phyloP scores from a whole-genome alignment of 2,329 filamentous ascomycete genomes.

The Arthroderma uncinatum region DNA sequence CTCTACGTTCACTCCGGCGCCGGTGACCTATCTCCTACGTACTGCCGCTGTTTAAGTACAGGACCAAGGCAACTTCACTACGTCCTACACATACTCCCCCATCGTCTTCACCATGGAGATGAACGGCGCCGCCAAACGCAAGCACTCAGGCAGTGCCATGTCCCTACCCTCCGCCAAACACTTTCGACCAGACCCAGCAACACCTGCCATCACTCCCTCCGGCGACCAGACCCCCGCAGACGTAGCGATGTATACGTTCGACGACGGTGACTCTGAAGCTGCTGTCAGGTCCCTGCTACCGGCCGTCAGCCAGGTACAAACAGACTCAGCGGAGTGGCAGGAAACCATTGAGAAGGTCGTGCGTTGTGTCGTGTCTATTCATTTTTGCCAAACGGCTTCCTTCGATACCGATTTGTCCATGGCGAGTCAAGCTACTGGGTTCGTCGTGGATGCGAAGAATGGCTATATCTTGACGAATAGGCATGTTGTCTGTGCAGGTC shows the following conservation, averaged over 20 bases:
- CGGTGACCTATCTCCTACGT: no score
- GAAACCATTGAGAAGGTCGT: conserved; percentile 90
- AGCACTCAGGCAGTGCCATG: conserved; percentile 41
- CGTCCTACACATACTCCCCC: background rate
- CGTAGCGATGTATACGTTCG: conserved; percentile 14
- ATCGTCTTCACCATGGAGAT: conserved; percentile 33
- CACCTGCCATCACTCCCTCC: conserved; percentile 25
- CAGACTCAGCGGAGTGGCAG: conserved; percentile 80
- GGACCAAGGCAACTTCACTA: background rate
- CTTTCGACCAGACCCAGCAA: conserved; percentile 38
- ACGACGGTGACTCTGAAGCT: conserved; percentile 36
- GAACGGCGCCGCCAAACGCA: conserved; percentile 43
- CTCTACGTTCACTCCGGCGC: no score
- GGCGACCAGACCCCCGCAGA: conserved; percentile 35
- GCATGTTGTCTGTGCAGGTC: conserved; percentile 88
- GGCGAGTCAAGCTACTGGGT: conserved; percentile 91
- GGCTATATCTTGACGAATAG: conserved; percentile 83
- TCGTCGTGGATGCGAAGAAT: conserved; percentile 88
- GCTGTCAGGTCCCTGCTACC: conserved; percentile 24
- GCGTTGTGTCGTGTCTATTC: conserved; percentile 92
- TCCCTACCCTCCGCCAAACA: conserved; percentile 46
- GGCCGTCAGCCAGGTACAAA: conserved; percentile 7
- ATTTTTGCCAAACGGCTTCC: conserved; percentile 94
- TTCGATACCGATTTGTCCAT: conserved; percentile 95
- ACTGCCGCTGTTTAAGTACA: background rate